phyloP scores from a whole-genome alignment of 2,329 filamentous ascomycete species.

The Diplodia scrobiculata region DNA sequence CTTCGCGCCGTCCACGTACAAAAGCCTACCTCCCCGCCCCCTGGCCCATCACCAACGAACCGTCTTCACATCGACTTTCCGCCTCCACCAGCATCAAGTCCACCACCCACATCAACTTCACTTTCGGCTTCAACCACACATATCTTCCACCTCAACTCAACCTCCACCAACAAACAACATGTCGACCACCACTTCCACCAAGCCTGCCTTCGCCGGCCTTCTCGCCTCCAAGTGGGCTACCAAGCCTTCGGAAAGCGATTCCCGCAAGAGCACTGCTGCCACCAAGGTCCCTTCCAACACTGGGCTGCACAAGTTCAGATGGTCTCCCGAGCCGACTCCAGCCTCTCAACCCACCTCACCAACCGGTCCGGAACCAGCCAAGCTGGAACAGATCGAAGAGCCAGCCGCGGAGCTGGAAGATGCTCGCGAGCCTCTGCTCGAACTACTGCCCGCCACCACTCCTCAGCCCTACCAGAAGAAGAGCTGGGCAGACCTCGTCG shows the following conservation, averaged over 20 bases:
- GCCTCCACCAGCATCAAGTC: not conserved
- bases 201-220: not conserved
- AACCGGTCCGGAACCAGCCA: too few species aligned
- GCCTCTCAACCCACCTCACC: too few species aligned
- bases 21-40: not conserved
- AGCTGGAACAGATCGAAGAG: too few species aligned
- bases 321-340: not conserved
- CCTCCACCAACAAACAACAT: not conserved
- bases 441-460: not conserved
- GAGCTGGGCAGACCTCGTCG: slow-evolving; percentile 11
- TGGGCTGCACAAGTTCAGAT: not conserved
- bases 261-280: slow-evolving; percentile 18
- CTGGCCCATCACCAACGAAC: not conserved
- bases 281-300: not conserved
- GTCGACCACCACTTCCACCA: not conserved
- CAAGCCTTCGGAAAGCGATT: not conserved
- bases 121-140: too few species aligned
- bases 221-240: not conserved
- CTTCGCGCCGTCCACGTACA: not conserved
- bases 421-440: too few species aligned
- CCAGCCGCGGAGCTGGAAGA: too few species aligned
- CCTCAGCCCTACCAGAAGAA: not conserved
- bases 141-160: not conserved
- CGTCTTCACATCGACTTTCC: not conserved
- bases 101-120: not conserved